Evolutionary conservation across 2,329 filamentous ascomycete species (phyloP), one percentile per base, ranked within the genome.

Genomic region (Exophiala mesophila): DNA sequence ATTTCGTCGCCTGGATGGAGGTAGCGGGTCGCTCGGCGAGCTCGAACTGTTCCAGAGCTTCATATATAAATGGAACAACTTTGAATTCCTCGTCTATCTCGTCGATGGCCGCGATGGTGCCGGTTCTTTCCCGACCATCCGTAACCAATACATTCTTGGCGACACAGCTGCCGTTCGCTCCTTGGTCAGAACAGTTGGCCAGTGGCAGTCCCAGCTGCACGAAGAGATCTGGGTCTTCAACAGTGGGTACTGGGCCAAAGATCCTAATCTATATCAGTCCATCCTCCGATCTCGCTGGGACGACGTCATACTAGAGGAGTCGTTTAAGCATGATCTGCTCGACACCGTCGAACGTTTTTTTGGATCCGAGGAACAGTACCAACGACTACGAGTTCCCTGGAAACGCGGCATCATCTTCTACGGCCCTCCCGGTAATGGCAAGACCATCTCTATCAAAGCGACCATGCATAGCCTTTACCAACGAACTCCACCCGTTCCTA

Each of bases 381-480:
- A 61, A 13, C 58, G 65, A 19, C 63, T 69, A 17, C 62, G 64
- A 2, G 68, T 72, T 9, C 68, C 69, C 1, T 72, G 69, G 69
- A 71, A 57, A 26, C 60, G 69, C 19, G 69, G 69, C 17, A 53
- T 72, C 6, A 68, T 70, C 36, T 61, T 69, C 37, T 59, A 69
- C 41, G 63, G 68, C 2, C 61, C 62, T 30, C 62, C 47, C 30
- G 65, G 56, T 30, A 64, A 67, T 46, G 68, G 68, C 17, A 70
- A 71, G 53, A 71, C 68, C 0, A 63, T 71, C 35, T 64, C 62
- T 4, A 64, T 70, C 55, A 68, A 69, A 55, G 58, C 63, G n/a
- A 49, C 64, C 50, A 68, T 67, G 66, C 63, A 68, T 45, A 66
- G 62, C 1, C 57, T 70, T 15, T 59, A 66, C 20, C 54, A 62